A percentile compares a stretch with the other conserved stretches of the same genome.
Conservation (phyloP, 202 grass and related monocot genomes). For the Schoenoplectus triqueter region DNA sequence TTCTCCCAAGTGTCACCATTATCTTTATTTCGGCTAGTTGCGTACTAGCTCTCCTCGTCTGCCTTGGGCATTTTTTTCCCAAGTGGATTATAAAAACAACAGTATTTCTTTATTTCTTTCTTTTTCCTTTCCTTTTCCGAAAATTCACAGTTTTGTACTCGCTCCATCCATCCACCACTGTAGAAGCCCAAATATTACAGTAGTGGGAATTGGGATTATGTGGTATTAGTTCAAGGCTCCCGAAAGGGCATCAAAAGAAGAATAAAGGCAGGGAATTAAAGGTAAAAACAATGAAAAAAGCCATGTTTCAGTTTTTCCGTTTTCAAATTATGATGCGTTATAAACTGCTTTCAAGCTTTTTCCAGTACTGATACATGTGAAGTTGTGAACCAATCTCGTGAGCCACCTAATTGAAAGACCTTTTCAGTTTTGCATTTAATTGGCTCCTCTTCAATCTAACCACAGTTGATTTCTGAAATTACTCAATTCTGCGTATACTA, state of each 20-base stretch:
- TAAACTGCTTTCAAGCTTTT: conserved; percentile 21
- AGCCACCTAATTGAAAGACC: conserved; percentile 39
- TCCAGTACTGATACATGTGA: conserved; percentile 27
- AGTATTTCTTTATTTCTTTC: background rate
- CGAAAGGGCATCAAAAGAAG: conserved; percentile 31
- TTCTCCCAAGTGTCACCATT: conserved; percentile 28
- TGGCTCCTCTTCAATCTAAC: conserved; percentile 17
- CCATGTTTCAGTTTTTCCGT: conserved; percentile 13
- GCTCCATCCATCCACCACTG: conserved; percentile 31
- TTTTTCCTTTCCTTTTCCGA: conserved; percentile 9
- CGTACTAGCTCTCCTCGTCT: background rate
- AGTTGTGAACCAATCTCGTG: conserved; percentile 41
- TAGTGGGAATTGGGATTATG: conserved; percentile 22
- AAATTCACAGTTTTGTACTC: conserved; percentile 32
- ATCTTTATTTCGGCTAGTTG: conserved; percentile 34
- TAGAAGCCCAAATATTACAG: conserved; percentile 18
- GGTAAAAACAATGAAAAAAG: background rate
- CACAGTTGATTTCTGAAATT: background rate
- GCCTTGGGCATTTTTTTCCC: background rate
- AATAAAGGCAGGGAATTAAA: conserved; percentile 41
- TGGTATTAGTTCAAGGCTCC: conserved; percentile 19
- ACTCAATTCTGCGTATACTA: conserved; percentile 30
- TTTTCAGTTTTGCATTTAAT: conserved; percentile 50
- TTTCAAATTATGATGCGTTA: conserved; percentile 39
- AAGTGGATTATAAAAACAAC: conserved; percentile 25